A percentile compares a stretch with the other conserved stretches of the same genome.
These are phyloP conservation scores for Tylopilus felleus DNA, from an alignment of 768 basidiomycete genomes.

Conservation along the genomic window DNA sequence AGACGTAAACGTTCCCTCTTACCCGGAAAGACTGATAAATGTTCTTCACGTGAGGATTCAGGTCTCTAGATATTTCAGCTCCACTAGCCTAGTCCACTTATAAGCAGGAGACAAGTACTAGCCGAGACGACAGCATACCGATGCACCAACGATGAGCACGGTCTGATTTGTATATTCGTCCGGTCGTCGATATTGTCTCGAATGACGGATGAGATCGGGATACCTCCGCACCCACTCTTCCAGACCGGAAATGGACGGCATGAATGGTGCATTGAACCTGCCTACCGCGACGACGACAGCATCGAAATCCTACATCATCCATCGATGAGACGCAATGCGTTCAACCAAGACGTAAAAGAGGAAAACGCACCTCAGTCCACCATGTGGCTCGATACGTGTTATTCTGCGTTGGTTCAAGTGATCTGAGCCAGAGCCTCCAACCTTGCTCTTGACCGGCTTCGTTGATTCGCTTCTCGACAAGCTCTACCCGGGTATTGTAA, in stretches of 20 bases:
- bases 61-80: background rate
- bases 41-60: background rate
- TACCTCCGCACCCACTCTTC: conserved; percentile 23
- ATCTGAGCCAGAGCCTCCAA: conserved; percentile 12
- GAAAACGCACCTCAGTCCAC: conserved; percentile 15
- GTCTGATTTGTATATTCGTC: conserved; percentile 36
- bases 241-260: conserved; percentile 15
- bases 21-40: conserved; percentile 16
- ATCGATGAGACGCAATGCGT: background rate
- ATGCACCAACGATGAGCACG: conserved; percentile 40
- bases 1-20: background rate
- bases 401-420: background rate
- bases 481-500: conserved; percentile 49
- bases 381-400: conserved; percentile 32
- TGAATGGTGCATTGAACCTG: conserved; percentile 8
- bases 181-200: conserved; percentile 42
- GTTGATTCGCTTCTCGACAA: conserved; percentile 38
- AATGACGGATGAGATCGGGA: conserved; percentile 36
- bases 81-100: conserved; percentile 1
- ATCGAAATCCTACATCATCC: conserved; percentile 12
- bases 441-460: conserved; percentile 1
- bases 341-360: background rate
- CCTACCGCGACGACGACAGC: conserved; percentile 14
- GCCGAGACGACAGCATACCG: background rate
- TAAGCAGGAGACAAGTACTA: background rate